Evolutionary conservation across 169 alveolate species (phyloP).

Genomic region (Eimeria necatrix): DNA sequence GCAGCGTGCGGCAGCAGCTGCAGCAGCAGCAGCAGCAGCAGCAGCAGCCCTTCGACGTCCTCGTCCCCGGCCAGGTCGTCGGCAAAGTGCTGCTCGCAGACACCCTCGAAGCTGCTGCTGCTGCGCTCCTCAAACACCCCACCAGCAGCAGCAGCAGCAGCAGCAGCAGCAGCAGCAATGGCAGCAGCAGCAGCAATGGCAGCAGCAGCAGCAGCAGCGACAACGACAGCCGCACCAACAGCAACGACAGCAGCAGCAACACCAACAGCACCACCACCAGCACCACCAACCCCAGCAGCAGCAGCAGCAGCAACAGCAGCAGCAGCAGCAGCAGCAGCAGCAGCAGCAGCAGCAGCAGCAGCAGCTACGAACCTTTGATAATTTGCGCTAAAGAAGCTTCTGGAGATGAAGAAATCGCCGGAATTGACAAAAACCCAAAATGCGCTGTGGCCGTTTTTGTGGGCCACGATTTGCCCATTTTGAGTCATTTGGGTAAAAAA

Average conservation of each 20-base stretch:
- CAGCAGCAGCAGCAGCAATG: too few species aligned
- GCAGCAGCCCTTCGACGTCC: slow-evolving; percentile 71
- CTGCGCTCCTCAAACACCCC: not conserved
- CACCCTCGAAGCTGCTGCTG: slow-evolving; percentile 35
- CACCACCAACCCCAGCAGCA: not conserved
- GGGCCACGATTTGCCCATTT: slow-evolving; percentile 70
- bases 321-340: not conserved
- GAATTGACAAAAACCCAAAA: slow-evolving; percentile 4
- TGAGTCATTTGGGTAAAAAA: not conserved
- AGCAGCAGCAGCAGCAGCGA: not conserved
- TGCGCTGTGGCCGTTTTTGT: slow-evolving; percentile 38
- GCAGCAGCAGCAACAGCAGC: not conserved
- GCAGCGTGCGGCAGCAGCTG: slow-evolving; percentile 32
- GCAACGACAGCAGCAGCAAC: not conserved
- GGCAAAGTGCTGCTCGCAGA: slow-evolving; percentile 41
- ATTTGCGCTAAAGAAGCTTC: slow-evolving; percentile 41
- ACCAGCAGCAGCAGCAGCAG: too few species aligned
- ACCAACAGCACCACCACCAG: not conserved
- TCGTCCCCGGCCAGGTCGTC: slow-evolving; percentile 32
- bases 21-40: slow-evolving; percentile 7
- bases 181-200: not conserved
- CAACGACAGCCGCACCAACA: not conserved
- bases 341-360: not conserved
- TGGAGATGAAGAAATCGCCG: slow-evolving; percentile 75
- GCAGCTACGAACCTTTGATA: slow-evolving; percentile 4